Base-by-base conservation (phyloP, 805 yeast species). In the Yarrowia sp. region DNA sequence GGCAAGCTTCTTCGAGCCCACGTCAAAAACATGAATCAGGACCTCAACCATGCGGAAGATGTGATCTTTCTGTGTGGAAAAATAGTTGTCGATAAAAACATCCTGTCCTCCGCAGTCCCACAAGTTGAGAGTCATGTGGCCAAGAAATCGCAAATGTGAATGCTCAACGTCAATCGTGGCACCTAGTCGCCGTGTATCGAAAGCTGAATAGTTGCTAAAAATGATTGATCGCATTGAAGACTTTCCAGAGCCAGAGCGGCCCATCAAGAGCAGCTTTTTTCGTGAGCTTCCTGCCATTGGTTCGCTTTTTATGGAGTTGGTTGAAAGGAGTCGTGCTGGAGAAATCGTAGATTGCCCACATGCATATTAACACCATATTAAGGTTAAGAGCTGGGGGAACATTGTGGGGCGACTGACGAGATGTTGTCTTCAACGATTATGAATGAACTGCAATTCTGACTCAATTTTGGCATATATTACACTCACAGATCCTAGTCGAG, bases 121-220 rank as follows among this genome's bases (percentile, higher is more conserved):
- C 24, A 95, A 80, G 74, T 94, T 94, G 55, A 95, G 81, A 0
- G 98, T 92, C 96, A 95, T 92, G 76, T 94, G 93, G 1, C 97
- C 97, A 69, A 95, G 81, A 74, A 95, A 93, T 63, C 98, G 81
- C 68, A 95, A 79, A 78, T 94, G 97, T 1, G 98, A 92, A 75
- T 95, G 97, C 75, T 95, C 99, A n/a, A 95, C 98, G 75, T 95
- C 99, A 68, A 95, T 93, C 0, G 99, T 95, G 12, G 99, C 98
- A 1, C 98, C 98, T 14, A 95, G 79, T 68, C 98, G 83, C 71
- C 98, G 84, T 2, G 99, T 95, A 76, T 95, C 99, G 75, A 94
- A 91, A 0, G 99, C 99, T 1, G 97, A 91, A 78, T 95, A 95
- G 75, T 95, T 95, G 73, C 96, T 88, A 78, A 95, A 95, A 72